These are phyloP conservation scores for Selaginella tamariscina DNA, from an alignment of 75 land plant genomes.

Conservation along the genomic window DNA sequence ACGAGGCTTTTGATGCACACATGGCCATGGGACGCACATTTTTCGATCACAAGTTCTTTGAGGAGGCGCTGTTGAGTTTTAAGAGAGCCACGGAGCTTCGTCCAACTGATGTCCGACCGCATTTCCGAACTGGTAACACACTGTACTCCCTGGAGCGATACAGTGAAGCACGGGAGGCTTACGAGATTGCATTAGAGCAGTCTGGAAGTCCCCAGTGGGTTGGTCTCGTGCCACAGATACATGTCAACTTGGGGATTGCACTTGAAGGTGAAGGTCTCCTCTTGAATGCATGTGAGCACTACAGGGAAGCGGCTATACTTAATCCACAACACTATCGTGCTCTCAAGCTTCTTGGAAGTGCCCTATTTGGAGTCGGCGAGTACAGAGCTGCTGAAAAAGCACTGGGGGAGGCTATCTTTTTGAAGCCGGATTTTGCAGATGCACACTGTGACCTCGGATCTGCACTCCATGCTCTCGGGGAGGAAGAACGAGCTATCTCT, in stretches of 20 bases:
- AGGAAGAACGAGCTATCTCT: constrained; percentile 69
- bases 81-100: constrained; percentile 62
- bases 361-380: constrained; percentile 89
- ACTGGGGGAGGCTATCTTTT: constrained; percentile 65
- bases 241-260: constrained; percentile 89
- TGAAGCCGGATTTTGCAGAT: constrained; percentile 79
- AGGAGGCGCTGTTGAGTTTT: constrained; percentile 69
- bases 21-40: constrained; percentile 84
- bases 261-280: constrained; percentile 80
- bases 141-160: constrained; percentile 59
- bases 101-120: constrained; percentile 70
- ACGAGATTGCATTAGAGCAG: constrained; percentile 62
- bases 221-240: constrained; percentile 71
- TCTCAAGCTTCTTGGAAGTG: constrained; percentile 87
- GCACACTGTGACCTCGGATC: constrained; percentile 98
- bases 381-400: constrained; percentile 95
- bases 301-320: constrained; percentile 94
- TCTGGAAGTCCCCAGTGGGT: constrained; percentile 40
- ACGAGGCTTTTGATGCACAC: constrained; percentile 90
- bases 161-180: constrained; percentile 59
- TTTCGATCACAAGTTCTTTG: constrained; percentile 66
- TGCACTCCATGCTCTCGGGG: constrained; percentile 78
- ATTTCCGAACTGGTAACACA: constrained; percentile 70
- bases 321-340: constrained; percentile 86
- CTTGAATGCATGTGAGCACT: constrained; percentile 88